Percentiles rank a stretch among this genome's conserved stretches.
These are phyloP conservation scores for Clavispora asparagi DNA, from an alignment of 805 yeast genomes.

Conservation along the genomic window DNA sequence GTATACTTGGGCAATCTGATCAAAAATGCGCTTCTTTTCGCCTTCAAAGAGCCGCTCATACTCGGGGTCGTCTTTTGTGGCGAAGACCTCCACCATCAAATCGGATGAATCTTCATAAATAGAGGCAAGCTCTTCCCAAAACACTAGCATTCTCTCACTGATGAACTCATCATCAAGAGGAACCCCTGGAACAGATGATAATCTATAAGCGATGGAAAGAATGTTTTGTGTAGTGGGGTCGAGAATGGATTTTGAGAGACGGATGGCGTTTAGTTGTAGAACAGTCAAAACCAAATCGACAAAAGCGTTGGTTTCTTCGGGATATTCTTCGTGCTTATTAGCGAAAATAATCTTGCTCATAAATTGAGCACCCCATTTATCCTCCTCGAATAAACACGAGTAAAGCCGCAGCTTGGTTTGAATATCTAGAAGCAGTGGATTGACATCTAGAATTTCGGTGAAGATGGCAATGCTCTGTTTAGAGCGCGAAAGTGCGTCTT, in stretches of 20 bases:
- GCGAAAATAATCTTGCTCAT: conserved; percentile 27
- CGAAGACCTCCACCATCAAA: conserved; percentile 16
- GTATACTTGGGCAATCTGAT: conserved; percentile 53
- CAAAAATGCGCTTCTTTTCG: conserved; percentile 38
- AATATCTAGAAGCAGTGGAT: conserved; percentile 35
- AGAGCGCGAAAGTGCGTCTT: conserved; percentile 19
- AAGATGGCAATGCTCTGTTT: conserved; percentile 19
- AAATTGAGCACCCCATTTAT: conserved; percentile 41
- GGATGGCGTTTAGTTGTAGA: conserved; percentile 42
- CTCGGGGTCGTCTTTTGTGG: conserved; percentile 9
- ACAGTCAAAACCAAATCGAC: conserved; percentile 42
- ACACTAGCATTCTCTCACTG: conserved; percentile 47
- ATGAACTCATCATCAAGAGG: conserved; percentile 59
- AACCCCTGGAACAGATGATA: conserved; percentile 52
- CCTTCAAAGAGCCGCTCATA: conserved; percentile 16
- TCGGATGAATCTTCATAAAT: conserved; percentile 25
- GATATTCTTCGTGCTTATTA: conserved; percentile 21
- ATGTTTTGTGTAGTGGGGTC: conserved; percentile 33
- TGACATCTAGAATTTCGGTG: conserved; percentile 43
- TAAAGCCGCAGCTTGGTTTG: conserved; percentile 24
- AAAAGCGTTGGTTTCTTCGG: conserved; percentile 37
- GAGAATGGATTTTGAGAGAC: conserved; percentile 35
- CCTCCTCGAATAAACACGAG: conserved; percentile 33
- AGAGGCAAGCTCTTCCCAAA: conserved; percentile 68
- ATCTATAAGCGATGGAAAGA: conserved; percentile 43